Conservation (phyloP, 2,329 filamentous ascomycete genomes). For the Neofusicoccum kwambonambiense region DNA sequence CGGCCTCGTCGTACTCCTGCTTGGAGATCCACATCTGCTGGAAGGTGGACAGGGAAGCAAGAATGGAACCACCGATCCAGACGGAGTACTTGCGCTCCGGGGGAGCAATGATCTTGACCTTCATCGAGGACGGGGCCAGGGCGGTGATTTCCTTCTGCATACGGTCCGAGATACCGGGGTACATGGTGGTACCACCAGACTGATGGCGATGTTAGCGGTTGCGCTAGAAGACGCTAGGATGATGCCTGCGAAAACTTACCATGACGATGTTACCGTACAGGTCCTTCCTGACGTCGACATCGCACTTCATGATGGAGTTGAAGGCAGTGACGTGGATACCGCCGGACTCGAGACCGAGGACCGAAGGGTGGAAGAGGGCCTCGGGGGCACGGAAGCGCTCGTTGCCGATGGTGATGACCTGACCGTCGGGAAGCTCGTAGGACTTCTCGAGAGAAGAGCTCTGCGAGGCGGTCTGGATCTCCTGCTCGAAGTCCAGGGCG, state of each 20-base stretch:
- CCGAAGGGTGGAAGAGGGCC: constrained; percentile 98
- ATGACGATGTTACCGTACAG: constrained; percentile 99
- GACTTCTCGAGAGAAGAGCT: constrained; percentile 99
- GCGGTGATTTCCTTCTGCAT: constrained; percentile 99
- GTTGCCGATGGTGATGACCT: constrained; percentile 99
- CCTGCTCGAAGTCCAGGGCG: constrained; percentile 99
- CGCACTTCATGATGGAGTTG: constrained; percentile 99
- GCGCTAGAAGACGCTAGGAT: constrained; percentile 2
- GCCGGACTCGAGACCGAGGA: constrained; percentile 95
- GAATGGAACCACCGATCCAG: constrained; percentile 99
- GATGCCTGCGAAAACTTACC: constrained; percentile 60
- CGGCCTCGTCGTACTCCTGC: constrained; percentile 99
- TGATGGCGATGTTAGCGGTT: constrained; percentile 47
- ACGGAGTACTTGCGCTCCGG: constrained; percentile 99
- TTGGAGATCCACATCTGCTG: constrained; percentile 99
- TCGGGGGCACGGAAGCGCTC: constrained; percentile 99
- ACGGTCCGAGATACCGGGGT: constrained; percentile 99
- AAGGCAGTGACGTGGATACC: constrained; percentile 99
- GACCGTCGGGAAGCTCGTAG: constrained; percentile 98
- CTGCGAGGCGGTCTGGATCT: constrained; percentile 99
- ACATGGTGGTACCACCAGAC: constrained; percentile 99
- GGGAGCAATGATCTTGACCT: constrained; percentile 99
- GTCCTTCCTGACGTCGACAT: constrained; percentile 99
- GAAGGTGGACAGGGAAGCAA: constrained; percentile 99
- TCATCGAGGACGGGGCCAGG: constrained; percentile 99